Conservation (phyloP, 345 rosid species). For the Salix koriyanagi region DNA sequence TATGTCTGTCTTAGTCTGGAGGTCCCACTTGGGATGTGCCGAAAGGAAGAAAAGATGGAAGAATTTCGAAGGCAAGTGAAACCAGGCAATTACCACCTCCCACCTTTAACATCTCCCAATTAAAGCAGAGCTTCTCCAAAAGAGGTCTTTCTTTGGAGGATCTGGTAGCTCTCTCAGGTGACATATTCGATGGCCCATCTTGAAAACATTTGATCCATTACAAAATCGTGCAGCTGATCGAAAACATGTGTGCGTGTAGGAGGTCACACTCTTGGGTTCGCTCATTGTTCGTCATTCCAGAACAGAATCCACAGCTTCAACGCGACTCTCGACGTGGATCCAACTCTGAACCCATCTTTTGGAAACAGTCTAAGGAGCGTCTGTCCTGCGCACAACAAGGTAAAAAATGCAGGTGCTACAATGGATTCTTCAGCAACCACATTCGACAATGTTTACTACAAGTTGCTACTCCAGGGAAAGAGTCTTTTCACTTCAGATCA, state of each 20-base stretch:
- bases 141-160: constrained; percentile 69
- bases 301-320: constrained; percentile 79
- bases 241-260: constrained; percentile 26
- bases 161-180: constrained; percentile 80
- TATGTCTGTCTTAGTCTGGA: constrained; percentile 51
- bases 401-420: constrained; percentile 55
- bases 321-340: constrained; percentile 49
- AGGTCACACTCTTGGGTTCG: constrained; percentile 85
- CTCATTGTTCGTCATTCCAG: constrained; percentile 85
- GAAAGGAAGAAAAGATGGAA: constrained; percentile 84
- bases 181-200: neutral
- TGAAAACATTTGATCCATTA: neutral
- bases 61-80: constrained; percentile 69
- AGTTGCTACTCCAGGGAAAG: constrained; percentile 60
- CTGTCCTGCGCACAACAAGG: constrained; percentile 60
- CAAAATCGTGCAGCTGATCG: neutral
- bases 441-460: constrained; percentile 70
- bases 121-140: constrained; percentile 69
- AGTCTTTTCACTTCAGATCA: constrained; percentile 79
- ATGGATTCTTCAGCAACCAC: constrained; percentile 38
- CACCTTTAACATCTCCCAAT: constrained; percentile 60
- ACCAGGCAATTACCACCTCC: constrained; percentile 83
- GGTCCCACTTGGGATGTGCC: constrained; percentile 88
- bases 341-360: constrained; percentile 58
- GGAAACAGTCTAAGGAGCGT: constrained; percentile 46